phyloP scores from a whole-genome alignment of 768 basidiomycete genomes.

The Solioccasus polychromus region DNA sequence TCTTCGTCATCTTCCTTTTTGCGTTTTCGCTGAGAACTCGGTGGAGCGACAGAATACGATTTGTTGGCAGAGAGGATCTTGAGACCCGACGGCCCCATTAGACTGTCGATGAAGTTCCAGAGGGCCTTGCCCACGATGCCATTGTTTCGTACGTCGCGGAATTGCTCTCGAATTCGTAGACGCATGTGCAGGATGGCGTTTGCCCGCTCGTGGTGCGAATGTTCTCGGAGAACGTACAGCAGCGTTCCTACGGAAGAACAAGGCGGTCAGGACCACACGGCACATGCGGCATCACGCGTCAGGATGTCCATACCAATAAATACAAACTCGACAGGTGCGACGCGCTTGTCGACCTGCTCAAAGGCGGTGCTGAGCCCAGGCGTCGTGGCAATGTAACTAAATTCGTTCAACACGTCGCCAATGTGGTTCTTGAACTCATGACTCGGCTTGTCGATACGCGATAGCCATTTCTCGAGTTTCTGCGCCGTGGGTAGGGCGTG shows the following conservation, averaged over 20 bases:
- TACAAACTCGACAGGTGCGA: slow-evolving; percentile 76
- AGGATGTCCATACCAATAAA: slow-evolving; percentile 59
- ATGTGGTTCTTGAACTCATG: slow-evolving; percentile 53
- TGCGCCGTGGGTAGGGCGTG: slow-evolving; percentile 48
- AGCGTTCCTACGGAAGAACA: slow-evolving; percentile 54
- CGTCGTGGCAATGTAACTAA: slow-evolving; percentile 51
- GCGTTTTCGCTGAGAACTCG: slow-evolving; percentile 29
- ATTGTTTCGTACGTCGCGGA: slow-evolving; percentile 67
- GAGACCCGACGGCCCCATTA: slow-evolving; percentile 32
- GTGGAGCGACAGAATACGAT: neutral
- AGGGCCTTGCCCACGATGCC: slow-evolving; percentile 48
- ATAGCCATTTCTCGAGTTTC: slow-evolving; percentile 53
- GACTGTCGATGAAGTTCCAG: slow-evolving; percentile 54
- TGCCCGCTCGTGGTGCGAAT: slow-evolving; percentile 45
- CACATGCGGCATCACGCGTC: neutral
- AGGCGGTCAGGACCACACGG: neutral
- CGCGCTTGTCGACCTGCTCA: slow-evolving; percentile 49
- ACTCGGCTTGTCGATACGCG: slow-evolving; percentile 35
- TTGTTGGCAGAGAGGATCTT: slow-evolving; percentile 29
- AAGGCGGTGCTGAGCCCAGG: slow-evolving; percentile 46
- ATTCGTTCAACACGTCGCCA: slow-evolving; percentile 48
- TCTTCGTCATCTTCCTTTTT: slow-evolving; percentile 31
- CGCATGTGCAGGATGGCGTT: slow-evolving; percentile 58
- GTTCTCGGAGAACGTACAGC: slow-evolving; percentile 51
- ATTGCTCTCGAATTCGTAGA: slow-evolving; percentile 48